Base-by-base conservation (phyloP, 495 filamentous ascomycete genomes). In the Penicillium riverlandense region DNA sequence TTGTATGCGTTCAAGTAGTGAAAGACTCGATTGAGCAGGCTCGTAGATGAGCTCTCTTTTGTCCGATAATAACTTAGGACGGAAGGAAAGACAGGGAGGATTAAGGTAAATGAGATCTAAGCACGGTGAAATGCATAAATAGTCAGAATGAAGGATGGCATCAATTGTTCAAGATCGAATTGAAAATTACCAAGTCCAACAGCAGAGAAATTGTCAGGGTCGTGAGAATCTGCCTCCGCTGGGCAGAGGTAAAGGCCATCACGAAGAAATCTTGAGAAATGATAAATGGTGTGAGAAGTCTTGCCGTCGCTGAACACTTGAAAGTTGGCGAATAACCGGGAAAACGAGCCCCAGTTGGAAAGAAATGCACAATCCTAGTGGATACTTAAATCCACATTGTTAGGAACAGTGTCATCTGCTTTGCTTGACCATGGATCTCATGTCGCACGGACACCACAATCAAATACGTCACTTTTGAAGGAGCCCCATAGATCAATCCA, bases 21-120 rank as follows among this genome's bases (percentile, higher is more conserved):
- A 48, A 97, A 80, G 44, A 96, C 81, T 40, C 74, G 78, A 44
- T 84, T 82, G 29, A 99, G 80, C 32, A 94, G 62, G 1, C 88
- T 77, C 35, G 67, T 67, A 31, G 66, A 58, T 4, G 74, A 70
- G 41, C 75, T 75, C 43, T 79, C 71, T 42, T 72, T 55, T 47
- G 82, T 77, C 61, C 88, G 85, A 71, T 99, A 99, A 76, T 96
- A 97, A 56, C 90, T 80, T 60, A 98, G 82, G 12, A 98, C 82
- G 13, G 86, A 87, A 4, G 92, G 92, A 61, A 96, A 98, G 35
- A 98, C 81, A 0, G 92, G 92, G 6, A 98, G 84, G 67, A 97
- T 96, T 65, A 97, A 92, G n/a, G 94, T 97, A 62, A 90, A 90
- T 29, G 86, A 89, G 50, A 88, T 83, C 84, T 88, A 48, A 11